These are phyloP conservation scores for Grosmannia penicillata DNA, from an alignment of 2,329 filamentous ascomycete genomes.

Conservation along the genomic window DNA sequence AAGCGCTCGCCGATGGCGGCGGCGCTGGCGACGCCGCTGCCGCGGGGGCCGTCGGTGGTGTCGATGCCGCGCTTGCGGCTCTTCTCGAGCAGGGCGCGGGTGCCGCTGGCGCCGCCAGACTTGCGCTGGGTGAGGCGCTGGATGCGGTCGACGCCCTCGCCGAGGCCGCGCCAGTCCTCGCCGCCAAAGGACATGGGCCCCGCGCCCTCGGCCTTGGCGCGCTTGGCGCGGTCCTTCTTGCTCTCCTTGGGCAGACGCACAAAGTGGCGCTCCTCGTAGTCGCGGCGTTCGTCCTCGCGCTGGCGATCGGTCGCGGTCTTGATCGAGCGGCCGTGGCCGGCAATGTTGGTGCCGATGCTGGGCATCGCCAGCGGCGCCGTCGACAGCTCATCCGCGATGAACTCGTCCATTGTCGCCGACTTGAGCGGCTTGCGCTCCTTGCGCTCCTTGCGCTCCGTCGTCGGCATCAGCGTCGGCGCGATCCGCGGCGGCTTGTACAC, in stretches of 20 bases:
- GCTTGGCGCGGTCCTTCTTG: constrained; percentile 72
- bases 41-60: constrained; percentile 51
- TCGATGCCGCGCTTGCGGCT: constrained; percentile 70
- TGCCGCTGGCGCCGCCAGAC: constrained; percentile 35
- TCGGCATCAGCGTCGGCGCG: constrained; percentile 72
- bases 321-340: constrained; percentile 59
- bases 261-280: constrained; percentile 90
- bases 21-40: constrained; percentile 37
- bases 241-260: constrained; percentile 70
- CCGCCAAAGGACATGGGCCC: constrained; percentile 62
- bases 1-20: constrained; percentile 59
- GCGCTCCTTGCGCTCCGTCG: constrained; percentile 48
- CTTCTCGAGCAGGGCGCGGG: constrained; percentile 57
- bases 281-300: constrained; percentile 61
- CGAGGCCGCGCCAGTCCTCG: constrained; percentile 82
- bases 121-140: constrained; percentile 65
- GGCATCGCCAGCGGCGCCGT: constrained; percentile 69
- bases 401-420: constrained; percentile 83
- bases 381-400: constrained; percentile 73
- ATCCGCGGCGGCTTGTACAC: constrained; percentile 84
- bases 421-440: constrained; percentile 48
- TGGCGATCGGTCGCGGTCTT: constrained; percentile 65
- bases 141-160: constrained; percentile 76
- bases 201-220: constrained; percentile 33
- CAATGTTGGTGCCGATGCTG: constrained; percentile 82